Evolutionary conservation across 495 filamentous ascomycete species (phyloP).

Genomic region (Penicilliopsis zonata): DNA sequence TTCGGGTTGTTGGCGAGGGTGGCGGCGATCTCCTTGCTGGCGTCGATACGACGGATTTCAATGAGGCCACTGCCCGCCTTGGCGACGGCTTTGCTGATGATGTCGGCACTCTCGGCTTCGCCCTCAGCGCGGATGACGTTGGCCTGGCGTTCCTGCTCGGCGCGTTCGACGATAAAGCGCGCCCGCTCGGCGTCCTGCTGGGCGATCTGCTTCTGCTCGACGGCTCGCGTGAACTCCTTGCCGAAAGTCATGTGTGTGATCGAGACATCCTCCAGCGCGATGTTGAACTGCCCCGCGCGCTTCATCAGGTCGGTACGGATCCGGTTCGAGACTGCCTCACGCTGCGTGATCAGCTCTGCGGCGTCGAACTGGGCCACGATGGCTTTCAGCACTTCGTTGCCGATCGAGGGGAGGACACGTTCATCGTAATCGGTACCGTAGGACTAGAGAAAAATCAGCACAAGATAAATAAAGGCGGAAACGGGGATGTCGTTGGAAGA

Average conservation of each 20-base stretch:
- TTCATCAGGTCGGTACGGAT: slow-evolving; percentile 92
- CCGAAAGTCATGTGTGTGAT: slow-evolving; percentile 99
- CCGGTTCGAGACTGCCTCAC: slow-evolving; percentile 88
- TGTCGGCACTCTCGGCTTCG: slow-evolving; percentile 91
- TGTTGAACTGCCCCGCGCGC: slow-evolving; percentile 98
- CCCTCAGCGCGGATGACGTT: slow-evolving; percentile 97
- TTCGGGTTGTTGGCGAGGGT: slow-evolving; percentile 85
- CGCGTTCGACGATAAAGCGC: slow-evolving; percentile 95
- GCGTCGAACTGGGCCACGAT: slow-evolving; percentile 99
- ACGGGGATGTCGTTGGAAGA: background rate
- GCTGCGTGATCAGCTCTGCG: slow-evolving; percentile 97
- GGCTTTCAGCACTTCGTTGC: slow-evolving; percentile 98
- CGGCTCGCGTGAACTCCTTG: slow-evolving; percentile 94
- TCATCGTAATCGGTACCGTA: slow-evolving; percentile 98
- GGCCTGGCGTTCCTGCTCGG: slow-evolving; percentile 97
- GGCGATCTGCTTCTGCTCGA: slow-evolving; percentile 99
- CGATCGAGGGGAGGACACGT: slow-evolving; percentile 97
- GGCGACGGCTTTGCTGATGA: slow-evolving; percentile 81
- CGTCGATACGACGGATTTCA: slow-evolving; percentile 92
- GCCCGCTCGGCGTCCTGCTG: slow-evolving; percentile 98
- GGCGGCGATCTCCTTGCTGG: slow-evolving; percentile 89
- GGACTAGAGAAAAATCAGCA: slow-evolving; percentile 18
- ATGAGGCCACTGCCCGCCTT: slow-evolving; percentile 89
- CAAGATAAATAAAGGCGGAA: background rate
- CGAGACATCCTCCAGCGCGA: slow-evolving; percentile 94